phyloP scores from a whole-genome alignment of 345 rosid genomes.

The Citropsis articulata region DNA sequence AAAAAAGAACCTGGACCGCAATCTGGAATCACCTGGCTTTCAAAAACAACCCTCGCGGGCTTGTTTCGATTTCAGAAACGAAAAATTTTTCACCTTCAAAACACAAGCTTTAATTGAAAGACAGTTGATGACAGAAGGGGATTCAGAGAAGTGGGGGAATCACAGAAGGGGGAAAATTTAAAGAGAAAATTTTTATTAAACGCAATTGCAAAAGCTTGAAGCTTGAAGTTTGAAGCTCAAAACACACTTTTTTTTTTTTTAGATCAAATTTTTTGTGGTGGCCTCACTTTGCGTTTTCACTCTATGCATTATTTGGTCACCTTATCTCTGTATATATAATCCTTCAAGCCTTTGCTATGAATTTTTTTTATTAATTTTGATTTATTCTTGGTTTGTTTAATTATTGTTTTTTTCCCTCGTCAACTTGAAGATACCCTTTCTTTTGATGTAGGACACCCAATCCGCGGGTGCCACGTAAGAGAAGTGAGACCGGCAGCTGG shows the following conservation, averaged over 20 bases:
- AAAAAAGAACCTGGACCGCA: constrained; percentile 33
- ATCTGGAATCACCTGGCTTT: constrained; percentile 48
- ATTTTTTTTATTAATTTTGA: too few species aligned
- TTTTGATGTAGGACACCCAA: constrained; percentile 13
- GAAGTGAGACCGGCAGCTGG: constrained; percentile 20
- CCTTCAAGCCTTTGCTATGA: background rate
- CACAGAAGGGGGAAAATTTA: background rate
- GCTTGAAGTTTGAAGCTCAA: background rate
- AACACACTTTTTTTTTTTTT: too few species aligned
- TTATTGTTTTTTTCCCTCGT: background rate
- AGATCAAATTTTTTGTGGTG: background rate
- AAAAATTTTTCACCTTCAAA: background rate
- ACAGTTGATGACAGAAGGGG: constrained; percentile 46
- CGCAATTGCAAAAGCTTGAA: background rate
- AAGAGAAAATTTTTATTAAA: constrained; percentile 4
- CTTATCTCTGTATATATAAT: constrained; percentile 42
- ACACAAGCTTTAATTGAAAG: constrained; percentile 17
- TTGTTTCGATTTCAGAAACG: background rate
- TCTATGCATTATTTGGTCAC: constrained; percentile 30
- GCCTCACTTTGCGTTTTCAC: constrained; percentile 33
- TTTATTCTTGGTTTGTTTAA: too few species aligned
- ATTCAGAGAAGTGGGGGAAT: constrained; percentile 32
- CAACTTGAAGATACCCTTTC: constrained; percentile 26
- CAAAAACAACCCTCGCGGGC: constrained; percentile 10
- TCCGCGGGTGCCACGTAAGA: constrained; percentile 4